A percentile compares a stretch with the other conserved stretches of the same genome.
Evolutionary conservation across 2,329 filamentous ascomycete genomes (phyloP).

Genomic region (Colletotrichum truncatum): DNA sequence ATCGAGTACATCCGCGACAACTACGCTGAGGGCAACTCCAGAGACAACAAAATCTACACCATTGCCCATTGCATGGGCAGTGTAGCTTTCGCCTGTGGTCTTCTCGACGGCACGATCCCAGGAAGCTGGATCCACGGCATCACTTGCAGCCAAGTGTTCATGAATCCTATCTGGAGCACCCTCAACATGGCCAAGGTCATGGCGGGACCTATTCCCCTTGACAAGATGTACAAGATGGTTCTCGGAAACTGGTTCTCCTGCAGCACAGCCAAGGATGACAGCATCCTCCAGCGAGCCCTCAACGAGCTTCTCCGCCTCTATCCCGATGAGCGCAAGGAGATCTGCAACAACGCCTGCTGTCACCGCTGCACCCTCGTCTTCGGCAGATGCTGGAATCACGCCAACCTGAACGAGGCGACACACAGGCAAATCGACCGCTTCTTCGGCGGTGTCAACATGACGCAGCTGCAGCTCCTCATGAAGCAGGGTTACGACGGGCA

Average conservation of each 20-base stretch:
- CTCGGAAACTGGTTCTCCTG: slow-evolving; percentile 66
- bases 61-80: slow-evolving; percentile 72
- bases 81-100: slow-evolving; percentile 65
- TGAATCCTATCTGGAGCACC: slow-evolving; percentile 67
- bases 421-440: slow-evolving; percentile 69
- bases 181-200: slow-evolving; percentile 66
- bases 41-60: slow-evolving; percentile 58
- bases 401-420: slow-evolving; percentile 72
- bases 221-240: slow-evolving; percentile 56
- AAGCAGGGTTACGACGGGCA: slow-evolving; percentile 59
- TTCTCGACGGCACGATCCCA: slow-evolving; percentile 70
- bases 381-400: slow-evolving; percentile 71
- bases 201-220: slow-evolving; percentile 56
- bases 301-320: slow-evolving; percentile 68
- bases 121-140: slow-evolving; percentile 65
- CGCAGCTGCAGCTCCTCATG: slow-evolving; percentile 64
- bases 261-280: slow-evolving; percentile 54
- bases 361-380: slow-evolving; percentile 69
- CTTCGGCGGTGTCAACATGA: slow-evolving; percentile 71
- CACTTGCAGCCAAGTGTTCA: slow-evolving; percentile 69
- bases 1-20: slow-evolving; percentile 59
- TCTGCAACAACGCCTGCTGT: slow-evolving; percentile 70
- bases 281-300: slow-evolving; percentile 57
- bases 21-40: slow-evolving; percentile 38
- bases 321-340: slow-evolving; percentile 61